Conservation (phyloP, 2,329 filamentous ascomycete genomes). For the Trichoderma afroharzianum region DNA sequence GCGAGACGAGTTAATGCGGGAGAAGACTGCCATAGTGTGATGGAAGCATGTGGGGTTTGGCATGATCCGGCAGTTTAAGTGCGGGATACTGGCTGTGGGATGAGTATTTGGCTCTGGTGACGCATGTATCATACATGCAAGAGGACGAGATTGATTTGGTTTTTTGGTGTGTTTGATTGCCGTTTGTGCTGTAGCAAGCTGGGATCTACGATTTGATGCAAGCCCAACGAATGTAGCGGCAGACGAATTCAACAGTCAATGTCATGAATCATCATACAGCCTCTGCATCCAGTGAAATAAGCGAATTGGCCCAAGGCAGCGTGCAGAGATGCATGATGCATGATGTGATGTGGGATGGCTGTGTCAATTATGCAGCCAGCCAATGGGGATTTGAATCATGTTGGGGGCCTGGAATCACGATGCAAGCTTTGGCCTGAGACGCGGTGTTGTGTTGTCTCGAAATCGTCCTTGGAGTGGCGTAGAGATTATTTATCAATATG, state of each 20-base stretch:
- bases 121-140: neutral
- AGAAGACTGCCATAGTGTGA: neutral
- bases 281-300: neutral
- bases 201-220: neutral
- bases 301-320: neutral
- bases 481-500: neutral
- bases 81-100: neutral
- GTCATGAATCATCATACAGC: neutral
- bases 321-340: neutral
- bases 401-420: neutral
- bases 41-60: neutral
- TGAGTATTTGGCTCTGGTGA: neutral
- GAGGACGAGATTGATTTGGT: neutral
- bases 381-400: neutral
- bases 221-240: neutral
- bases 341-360: neutral
- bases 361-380: neutral
- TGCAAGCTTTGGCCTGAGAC: neutral
- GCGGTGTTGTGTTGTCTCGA: neutral
- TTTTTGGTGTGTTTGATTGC: neutral
- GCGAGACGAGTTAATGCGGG: slow-evolving; percentile 7
- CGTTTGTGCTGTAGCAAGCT: neutral
- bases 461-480: neutral
- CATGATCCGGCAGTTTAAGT: neutral
- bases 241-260: neutral